Conservation (phyloP, 345 rosid genomes). For the Lepidium aucheri region DNA sequence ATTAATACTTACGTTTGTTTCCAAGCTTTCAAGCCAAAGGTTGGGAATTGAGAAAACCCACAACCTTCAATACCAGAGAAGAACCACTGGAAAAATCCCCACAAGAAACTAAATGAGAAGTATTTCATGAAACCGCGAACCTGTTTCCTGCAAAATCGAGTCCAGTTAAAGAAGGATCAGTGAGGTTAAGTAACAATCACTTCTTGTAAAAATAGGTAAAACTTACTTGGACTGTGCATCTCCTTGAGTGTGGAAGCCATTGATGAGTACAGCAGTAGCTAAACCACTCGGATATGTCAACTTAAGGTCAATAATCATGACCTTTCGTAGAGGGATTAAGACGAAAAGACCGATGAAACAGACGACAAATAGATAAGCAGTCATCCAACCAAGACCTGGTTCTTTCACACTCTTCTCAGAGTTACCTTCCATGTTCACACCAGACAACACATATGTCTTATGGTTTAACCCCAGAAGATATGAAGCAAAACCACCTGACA, state of each 20-base stretch:
- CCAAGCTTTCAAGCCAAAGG: constrained; percentile 81
- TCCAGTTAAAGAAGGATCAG: neutral
- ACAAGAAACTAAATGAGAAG: constrained; percentile 72
- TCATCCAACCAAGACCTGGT: constrained; percentile 96
- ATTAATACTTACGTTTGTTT: constrained; percentile 55
- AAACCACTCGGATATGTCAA: constrained; percentile 83
- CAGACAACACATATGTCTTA: constrained; percentile 75
- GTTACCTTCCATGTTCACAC: constrained; percentile 65
- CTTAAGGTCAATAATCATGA: constrained; percentile 79
- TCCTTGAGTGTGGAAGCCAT: constrained; percentile 83
- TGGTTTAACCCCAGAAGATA: constrained; percentile 79
- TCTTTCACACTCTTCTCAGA: constrained; percentile 54
- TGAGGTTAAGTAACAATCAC: neutral
- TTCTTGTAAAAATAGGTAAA: neutral
- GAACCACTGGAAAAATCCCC: constrained; percentile 95
- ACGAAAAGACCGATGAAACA: constrained; percentile 95
- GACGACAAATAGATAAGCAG: constrained; percentile 63
- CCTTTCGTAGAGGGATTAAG: constrained; percentile 85
- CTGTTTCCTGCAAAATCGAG: constrained; percentile 52
- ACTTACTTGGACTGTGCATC: constrained; percentile 63
- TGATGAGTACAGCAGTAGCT: constrained; percentile 95
- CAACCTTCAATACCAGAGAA: constrained; percentile 54
- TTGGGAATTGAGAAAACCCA: constrained; percentile 81
- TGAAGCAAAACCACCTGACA: constrained; percentile 90
- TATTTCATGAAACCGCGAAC: constrained; percentile 63